These are phyloP conservation scores for Paramecium sexaurelia DNA, from an alignment of 73 alveolate genomes.

Conservation along the genomic window DNA sequence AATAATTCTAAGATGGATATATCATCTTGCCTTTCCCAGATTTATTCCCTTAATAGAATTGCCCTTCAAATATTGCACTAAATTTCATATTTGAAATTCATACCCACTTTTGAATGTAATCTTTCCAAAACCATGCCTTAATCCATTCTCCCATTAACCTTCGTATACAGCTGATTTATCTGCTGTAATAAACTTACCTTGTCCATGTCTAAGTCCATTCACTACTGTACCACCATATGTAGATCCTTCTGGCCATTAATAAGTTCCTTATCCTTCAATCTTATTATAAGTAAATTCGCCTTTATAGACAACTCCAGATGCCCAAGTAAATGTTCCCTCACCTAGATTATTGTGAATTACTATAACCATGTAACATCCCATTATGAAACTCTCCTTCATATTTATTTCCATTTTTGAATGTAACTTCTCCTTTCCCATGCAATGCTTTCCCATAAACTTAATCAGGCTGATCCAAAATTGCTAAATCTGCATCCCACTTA, in stretches of 20 bases:
- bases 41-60: conserved; percentile 87
- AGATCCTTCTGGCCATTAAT: conserved; percentile 69
- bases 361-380: conserved; percentile 69
- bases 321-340: conserved; percentile 71
- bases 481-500: conserved; percentile 67
- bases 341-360: conserved; percentile 23
- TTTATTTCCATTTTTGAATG: conserved; percentile 67
- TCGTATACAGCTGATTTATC: conserved; percentile 81
- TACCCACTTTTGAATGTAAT: conserved; percentile 86
- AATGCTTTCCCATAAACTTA: conserved; percentile 71
- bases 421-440: conserved; percentile 67
- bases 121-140: conserved; percentile 92
- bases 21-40: conserved; percentile 95
- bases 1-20: conserved; percentile 92
- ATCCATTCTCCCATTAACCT: conserved; percentile 92
- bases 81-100: background rate
- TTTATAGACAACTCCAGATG: conserved; percentile 64
- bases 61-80: conserved; percentile 89
- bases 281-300: conserved; percentile 64
- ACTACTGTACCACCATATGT: conserved; percentile 78
- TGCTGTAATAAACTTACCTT: conserved; percentile 77
- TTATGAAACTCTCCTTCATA: conserved; percentile 68
- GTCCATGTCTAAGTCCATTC: conserved; percentile 88
- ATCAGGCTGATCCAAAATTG: conserved; percentile 67
- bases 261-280: conserved; percentile 58